phyloP scores from a whole-genome alignment of 2,329 filamentous ascomycete genomes.

The Passalora sequoiae region DNA sequence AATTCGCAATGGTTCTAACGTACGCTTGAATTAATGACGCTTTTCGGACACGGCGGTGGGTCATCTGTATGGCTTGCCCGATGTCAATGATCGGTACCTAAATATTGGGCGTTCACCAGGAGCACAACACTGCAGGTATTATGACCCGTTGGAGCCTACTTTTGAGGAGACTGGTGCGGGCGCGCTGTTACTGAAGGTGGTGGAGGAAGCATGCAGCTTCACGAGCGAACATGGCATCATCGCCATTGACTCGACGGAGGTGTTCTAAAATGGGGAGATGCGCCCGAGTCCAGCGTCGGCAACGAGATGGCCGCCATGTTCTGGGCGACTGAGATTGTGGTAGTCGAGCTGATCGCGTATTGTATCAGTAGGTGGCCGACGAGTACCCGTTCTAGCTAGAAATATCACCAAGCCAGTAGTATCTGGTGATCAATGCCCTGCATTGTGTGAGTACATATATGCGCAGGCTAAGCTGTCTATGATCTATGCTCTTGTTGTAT shows the following conservation, averaged over 20 bases:
- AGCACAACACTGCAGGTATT: constrained; percentile 34
- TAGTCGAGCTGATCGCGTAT: constrained; percentile 15
- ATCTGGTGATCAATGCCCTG: too few species aligned
- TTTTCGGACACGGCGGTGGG: constrained; percentile 19
- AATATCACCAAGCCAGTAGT: too few species aligned
- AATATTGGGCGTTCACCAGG: constrained; percentile 36
- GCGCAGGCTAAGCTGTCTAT: too few species aligned
- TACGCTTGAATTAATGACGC: constrained; percentile 22
- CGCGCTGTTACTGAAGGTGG: constrained; percentile 37
- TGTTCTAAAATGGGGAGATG: constrained; percentile 18
- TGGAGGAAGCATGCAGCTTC: constrained; percentile 18
- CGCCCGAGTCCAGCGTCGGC: constrained; percentile 23
- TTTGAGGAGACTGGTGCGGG: constrained; percentile 36
- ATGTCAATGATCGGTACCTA: constrained; percentile 34
- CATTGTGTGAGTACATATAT: too few species aligned
- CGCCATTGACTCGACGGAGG: constrained; percentile 19
- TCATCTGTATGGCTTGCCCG: constrained; percentile 19
- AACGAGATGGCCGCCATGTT: constrained; percentile 30
- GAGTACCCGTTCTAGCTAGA: too few species aligned
- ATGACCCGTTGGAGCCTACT: constrained; percentile 36
- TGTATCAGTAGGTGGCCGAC: constrained; percentile 13
- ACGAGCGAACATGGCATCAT: constrained; percentile 19
- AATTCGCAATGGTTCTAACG: constrained; percentile 5
- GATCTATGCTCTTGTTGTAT: too few species aligned
- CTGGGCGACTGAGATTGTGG: constrained; percentile 23